These are phyloP conservation scores for Teratosphaeria destructans DNA, from an alignment of 2,329 filamentous ascomycete genomes.

Conservation along the genomic window DNA sequence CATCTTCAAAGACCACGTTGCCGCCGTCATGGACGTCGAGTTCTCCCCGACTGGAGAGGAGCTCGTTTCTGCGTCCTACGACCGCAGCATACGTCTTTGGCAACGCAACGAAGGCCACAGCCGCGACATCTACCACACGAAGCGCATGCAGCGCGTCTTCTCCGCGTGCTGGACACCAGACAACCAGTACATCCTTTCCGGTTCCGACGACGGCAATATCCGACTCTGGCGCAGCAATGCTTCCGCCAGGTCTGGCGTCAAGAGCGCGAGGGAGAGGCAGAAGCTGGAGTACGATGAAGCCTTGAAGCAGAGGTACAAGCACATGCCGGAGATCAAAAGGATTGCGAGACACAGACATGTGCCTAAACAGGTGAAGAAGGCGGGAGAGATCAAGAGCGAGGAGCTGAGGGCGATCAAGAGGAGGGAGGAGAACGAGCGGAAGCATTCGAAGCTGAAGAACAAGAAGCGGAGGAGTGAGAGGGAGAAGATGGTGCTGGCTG, in stretches of 20 bases:
- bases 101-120: constrained; percentile 69
- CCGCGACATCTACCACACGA: constrained; percentile 91
- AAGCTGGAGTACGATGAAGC: constrained; percentile 81
- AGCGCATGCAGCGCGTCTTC: constrained; percentile 94
- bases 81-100: constrained; percentile 81
- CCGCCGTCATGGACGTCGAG: constrained; percentile 91
- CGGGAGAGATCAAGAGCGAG: constrained; percentile 83
- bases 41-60: constrained; percentile 92
- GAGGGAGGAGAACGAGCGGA: constrained; percentile 86
- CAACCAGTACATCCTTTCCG: constrained; percentile 77
- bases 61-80: constrained; percentile 80
- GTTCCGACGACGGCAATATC: constrained; percentile 87
- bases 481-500: constrained; percentile 81
- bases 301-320: constrained; percentile 70
- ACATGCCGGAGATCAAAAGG: constrained; percentile 91
- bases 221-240: constrained; percentile 84
- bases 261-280: constrained; percentile 73
- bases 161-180: constrained; percentile 78
- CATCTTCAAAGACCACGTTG: constrained; percentile 79
- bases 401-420: constrained; percentile 82
- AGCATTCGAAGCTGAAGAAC: constrained; percentile 77
- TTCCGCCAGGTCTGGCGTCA: constrained; percentile 71
- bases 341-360: constrained; percentile 87
- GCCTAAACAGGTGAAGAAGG: constrained; percentile 91
- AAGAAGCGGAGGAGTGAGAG: constrained; percentile 65